Evolutionary conservation across 2,329 filamentous ascomycete genomes (phyloP).

Genomic region (Aureobasidium melanogenum): DNA sequence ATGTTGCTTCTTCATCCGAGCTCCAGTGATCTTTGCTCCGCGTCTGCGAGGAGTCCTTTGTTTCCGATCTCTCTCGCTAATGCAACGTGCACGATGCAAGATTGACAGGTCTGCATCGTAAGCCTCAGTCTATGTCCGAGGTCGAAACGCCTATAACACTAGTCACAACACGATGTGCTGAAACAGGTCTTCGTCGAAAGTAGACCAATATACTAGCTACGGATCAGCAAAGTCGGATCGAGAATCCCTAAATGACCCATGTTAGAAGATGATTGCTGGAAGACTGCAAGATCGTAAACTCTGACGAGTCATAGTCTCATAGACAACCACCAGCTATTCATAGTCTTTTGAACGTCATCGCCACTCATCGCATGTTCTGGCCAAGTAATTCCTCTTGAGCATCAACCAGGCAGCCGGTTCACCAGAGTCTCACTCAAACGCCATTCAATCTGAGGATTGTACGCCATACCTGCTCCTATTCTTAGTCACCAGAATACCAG

Average conservation of each 20-base stretch:
- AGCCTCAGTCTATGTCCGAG: background rate
- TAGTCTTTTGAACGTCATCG: background rate
- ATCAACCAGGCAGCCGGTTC: background rate
- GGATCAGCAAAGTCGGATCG: background rate
- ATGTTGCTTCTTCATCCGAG: background rate
- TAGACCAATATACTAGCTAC: background rate
- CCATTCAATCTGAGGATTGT: background rate
- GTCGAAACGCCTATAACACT: background rate
- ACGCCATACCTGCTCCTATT: background rate
- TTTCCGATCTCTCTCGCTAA: background rate
- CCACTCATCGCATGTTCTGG: background rate
- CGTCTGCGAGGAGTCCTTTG: background rate
- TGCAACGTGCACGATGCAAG: constrained; percentile 1
- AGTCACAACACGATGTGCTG: background rate
- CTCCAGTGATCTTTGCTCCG: background rate
- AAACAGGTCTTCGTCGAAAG: no score
- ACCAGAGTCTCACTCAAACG: background rate
- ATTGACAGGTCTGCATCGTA: background rate
- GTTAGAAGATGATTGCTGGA: background rate
- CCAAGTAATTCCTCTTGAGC: background rate
- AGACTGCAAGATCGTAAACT: background rate
- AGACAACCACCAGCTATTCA: background rate
- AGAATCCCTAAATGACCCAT: no score
- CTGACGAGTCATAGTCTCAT: background rate
- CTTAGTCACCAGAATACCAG: background rate